Base-by-base conservation (phyloP, 2,329 filamentous ascomycete genomes). In the Xylaria arbuscula region DNA sequence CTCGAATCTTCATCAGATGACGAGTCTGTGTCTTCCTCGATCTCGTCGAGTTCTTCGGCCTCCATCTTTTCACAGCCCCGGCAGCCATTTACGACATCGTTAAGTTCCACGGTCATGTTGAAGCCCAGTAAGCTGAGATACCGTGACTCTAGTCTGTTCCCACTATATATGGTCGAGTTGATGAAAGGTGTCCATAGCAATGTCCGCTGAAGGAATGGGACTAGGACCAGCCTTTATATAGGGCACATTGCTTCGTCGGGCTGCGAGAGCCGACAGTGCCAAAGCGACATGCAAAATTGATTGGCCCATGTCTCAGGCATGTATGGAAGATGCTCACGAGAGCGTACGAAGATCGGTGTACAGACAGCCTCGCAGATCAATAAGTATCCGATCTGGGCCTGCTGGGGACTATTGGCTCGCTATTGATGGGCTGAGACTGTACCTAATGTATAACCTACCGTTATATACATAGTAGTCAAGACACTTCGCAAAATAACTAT, bases 1-100 rank as follows among this genome's bases (percentile, higher is more conserved):
- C 45, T 58, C 32, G 36, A 56, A 6, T n/a, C 47, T 32, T 48
- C 19, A 17, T 59, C 63, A 45, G 40, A 45, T 5, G 40, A 45
- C 40, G 40, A 17, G 8, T 17, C 47, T 32, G 40, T 17, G 19
- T 62, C 63, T 38, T 64, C 38, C 17, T 47, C 60, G 0, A 40
- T 22, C 58, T 67, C 48, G 13, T 62, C 17, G 10, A 59, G 22
- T 51, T 65, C 72, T 45, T 76, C 73, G 19, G 74, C 72, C 9
- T 74, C 68, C 36, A 76, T 76, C 63, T 74, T 74, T 53, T 71
- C 70, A 48, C 75, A 77, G 10, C 73, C 72, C 50, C 51, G 53
- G 64, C 76, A 77, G 53, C 67, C 65, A 40, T 58, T 51, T 42
- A 51, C 34, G 28, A 70, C 62, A 62, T 55, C 58, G 28, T 50